A percentile compares a stretch with the other conserved stretches of the same genome.
phyloP scores from a whole-genome alignment of 1,284 basidiomycete species.

The Hemileia vastatrix region DNA sequence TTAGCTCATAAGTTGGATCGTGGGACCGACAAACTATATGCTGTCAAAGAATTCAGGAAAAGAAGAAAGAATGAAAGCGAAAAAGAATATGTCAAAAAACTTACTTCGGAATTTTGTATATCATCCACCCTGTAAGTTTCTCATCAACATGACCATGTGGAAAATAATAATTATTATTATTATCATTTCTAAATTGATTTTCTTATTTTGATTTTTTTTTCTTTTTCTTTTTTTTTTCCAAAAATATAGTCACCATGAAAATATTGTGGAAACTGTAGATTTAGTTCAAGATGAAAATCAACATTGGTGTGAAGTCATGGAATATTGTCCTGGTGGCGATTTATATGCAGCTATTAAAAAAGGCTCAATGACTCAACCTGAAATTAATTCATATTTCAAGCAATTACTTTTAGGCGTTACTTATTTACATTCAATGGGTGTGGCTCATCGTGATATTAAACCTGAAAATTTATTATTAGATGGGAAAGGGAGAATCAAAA shows the following conservation, averaged over 20 bases:
- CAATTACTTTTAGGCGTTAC: constrained; percentile 81
- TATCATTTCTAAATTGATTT: background rate
- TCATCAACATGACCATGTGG: background rate
- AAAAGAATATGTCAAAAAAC: constrained; percentile 99
- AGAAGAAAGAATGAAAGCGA: constrained; percentile 95
- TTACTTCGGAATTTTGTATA: constrained; percentile 98
- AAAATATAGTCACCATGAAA: constrained; percentile 48
- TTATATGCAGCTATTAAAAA: constrained; percentile 96
- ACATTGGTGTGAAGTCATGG: constrained; percentile 99
- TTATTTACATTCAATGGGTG: constrained; percentile 89
- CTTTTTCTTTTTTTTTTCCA: background rate
- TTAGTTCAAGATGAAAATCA: constrained; percentile 92
- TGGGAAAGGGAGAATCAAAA: constrained; percentile 88
- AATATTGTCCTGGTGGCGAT: constrained; percentile 95
- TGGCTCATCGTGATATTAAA: constrained; percentile 95
- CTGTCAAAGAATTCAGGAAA: constrained; percentile 98
- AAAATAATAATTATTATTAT: background rate
- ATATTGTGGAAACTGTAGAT: constrained; percentile 97
- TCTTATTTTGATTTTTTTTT: background rate
- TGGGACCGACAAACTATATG: constrained; percentile 93
- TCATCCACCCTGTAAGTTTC: constrained; percentile 86
- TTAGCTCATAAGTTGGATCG: constrained; percentile 98
- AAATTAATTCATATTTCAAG: constrained; percentile 97
- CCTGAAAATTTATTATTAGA: constrained; percentile 96
- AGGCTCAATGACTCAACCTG: constrained; percentile 83